Evolutionary conservation across 2,329 filamentous ascomycete genomes (phyloP).

Genomic region (Penicillium sp.): DNA sequence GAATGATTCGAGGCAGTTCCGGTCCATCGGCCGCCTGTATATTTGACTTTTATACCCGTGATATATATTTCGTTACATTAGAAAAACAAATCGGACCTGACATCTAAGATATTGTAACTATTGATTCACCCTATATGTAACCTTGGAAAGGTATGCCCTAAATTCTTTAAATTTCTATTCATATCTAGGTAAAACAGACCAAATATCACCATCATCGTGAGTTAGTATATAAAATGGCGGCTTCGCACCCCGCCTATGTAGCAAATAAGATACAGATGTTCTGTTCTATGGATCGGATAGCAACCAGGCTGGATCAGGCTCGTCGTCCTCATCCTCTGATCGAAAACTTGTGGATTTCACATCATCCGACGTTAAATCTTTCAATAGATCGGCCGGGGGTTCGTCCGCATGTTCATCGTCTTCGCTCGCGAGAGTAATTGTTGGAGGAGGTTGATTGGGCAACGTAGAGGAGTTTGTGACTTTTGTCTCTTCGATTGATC

Average conservation of each 20-base stretch:
- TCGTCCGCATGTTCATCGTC: conserved; percentile 29
- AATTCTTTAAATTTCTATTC: background rate
- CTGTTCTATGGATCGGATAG: conserved; percentile 29
- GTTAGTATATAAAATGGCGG: background rate
- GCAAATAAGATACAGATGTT: too few species aligned
- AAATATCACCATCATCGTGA: background rate
- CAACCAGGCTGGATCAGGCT: conserved; percentile 43
- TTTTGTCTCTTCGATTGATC: background rate
- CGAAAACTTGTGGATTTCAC: conserved; percentile 19
- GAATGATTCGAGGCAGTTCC: background rate
- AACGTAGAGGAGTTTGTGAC: background rate
- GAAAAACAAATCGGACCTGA: background rate
- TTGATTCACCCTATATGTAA: background rate
- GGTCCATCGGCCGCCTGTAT: background rate
- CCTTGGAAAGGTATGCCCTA: too few species aligned
- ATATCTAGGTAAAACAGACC: background rate
- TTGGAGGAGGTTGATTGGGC: background rate
- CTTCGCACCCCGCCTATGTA: too few species aligned
- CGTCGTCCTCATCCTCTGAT: conserved; percentile 40
- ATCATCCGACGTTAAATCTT: conserved; percentile 22
- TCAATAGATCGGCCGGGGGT: conserved; percentile 34
- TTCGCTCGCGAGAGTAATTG: background rate
- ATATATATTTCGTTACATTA: background rate
- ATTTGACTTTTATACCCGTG: background rate
- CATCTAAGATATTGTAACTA: background rate